Conservation (phyloP, 106 monocot genomes). For the Triglochin maritima region DNA sequence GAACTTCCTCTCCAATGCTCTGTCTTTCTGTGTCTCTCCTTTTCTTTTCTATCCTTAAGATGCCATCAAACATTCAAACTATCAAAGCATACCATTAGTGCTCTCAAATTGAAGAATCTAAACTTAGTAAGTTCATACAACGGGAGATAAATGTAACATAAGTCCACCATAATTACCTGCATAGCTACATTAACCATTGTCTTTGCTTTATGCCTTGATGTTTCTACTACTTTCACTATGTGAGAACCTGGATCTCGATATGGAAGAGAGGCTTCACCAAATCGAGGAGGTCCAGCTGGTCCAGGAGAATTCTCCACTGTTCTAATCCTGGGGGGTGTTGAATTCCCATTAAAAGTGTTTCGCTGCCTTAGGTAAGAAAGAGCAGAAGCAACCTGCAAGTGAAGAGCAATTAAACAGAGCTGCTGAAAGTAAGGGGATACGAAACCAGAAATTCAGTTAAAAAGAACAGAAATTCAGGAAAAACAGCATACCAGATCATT, state of each 20-base stretch:
- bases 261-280: slow-evolving; percentile 26
- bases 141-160: not conserved
- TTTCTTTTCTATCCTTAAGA: no score
- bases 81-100: no score
- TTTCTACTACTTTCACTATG: slow-evolving; percentile 58
- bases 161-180: slow-evolving; percentile 30
- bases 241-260: slow-evolving; percentile 54
- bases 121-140: no score
- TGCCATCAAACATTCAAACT: no score
- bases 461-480: not conserved
- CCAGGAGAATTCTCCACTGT: slow-evolving; percentile 33
- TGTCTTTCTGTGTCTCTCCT: no score
- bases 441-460: not conserved
- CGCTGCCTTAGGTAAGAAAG: slow-evolving; percentile 68
- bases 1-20: no score
- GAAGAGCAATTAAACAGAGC: not conserved
- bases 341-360: slow-evolving; percentile 63
- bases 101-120: no score
- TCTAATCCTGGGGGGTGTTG: slow-evolving; percentile 32
- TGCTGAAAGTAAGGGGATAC: not conserved
- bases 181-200: slow-evolving; percentile 72
- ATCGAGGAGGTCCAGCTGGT: slow-evolving; percentile 22
- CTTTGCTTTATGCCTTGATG: slow-evolving; percentile 57
- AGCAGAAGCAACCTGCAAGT: slow-evolving; percentile 61
- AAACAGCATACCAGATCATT: slow-evolving; percentile 59